Evolutionary conservation across 176 grass and related monocot genomes (phyloP).

Genomic region (Stipa capillata): DNA sequence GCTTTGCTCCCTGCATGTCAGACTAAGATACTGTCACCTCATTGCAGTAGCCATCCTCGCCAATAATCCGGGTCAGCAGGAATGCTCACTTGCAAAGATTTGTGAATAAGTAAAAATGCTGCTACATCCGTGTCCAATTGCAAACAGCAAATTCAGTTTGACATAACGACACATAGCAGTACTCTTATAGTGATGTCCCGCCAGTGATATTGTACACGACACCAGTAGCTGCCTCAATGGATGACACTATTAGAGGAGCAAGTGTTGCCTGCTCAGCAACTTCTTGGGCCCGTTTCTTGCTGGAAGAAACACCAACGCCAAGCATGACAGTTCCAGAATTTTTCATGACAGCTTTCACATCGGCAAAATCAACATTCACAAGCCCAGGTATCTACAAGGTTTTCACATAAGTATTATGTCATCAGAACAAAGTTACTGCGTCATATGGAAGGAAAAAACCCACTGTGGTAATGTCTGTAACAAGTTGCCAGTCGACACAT

Average conservation of each 20-base stretch:
- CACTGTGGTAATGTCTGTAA: constrained; percentile 46
- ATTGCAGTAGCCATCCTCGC: too few species aligned
- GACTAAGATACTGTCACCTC: too few species aligned
- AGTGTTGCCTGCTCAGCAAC: constrained; percentile 95
- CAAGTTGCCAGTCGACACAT: not conserved
- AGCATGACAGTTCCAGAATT: constrained; percentile 96
- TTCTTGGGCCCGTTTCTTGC: constrained; percentile 92
- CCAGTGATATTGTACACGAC: constrained; percentile 97
- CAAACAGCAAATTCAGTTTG: too few species aligned
- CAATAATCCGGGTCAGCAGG: too few species aligned
- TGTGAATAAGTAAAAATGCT: too few species aligned
- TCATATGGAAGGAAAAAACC: not conserved
- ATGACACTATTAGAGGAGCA: constrained; percentile 90
- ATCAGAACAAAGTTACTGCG: not conserved
- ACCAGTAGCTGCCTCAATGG: constrained; percentile 82
- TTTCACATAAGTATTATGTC: not conserved
- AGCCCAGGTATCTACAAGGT: constrained; percentile 75
- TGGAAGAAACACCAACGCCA: constrained; percentile 78
- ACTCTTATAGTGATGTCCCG: constrained; percentile 90
- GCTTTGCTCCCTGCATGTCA: too few species aligned
- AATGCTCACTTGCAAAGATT: too few species aligned
- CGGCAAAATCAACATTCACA: constrained; percentile 98
- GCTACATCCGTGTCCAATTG: too few species aligned
- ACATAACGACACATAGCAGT: too few species aligned
- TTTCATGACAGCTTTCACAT: constrained; percentile 96